phyloP scores from a whole-genome alignment of 2,329 filamentous ascomycete genomes.

The Pseudogymnoascus sp. region DNA sequence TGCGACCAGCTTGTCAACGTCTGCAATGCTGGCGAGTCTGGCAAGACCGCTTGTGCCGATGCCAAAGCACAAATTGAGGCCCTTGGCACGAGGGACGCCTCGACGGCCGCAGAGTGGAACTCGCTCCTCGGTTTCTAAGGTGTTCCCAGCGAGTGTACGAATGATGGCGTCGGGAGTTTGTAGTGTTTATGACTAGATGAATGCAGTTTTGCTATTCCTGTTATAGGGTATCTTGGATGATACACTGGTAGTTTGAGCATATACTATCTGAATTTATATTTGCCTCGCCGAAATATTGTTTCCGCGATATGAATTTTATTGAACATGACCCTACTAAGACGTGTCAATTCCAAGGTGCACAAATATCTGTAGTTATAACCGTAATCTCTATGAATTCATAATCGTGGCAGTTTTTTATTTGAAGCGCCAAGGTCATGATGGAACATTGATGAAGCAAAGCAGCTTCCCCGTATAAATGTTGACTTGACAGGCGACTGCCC shows the following conservation, averaged over 20 bases:
- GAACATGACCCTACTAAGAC: neutral
- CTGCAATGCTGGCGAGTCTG: constrained; percentile 53
- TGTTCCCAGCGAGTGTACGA: neutral
- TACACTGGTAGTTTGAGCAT: neutral
- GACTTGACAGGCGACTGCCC: neutral
- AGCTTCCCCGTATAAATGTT: neutral
- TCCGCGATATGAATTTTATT: neutral
- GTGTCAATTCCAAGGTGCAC: neutral
- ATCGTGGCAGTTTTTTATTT: no score
- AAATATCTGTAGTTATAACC: neutral
- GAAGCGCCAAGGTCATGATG: neutral
- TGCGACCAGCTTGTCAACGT: constrained; percentile 62
- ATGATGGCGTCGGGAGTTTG: neutral
- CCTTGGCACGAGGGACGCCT: constrained; percentile 39
- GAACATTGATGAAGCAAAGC: neutral
- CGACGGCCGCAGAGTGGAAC: constrained; percentile 39
- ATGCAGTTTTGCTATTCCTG: neutral
- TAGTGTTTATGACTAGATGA: constrained; percentile 6
- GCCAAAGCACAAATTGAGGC: constrained; percentile 46
- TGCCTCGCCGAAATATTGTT: neutral
- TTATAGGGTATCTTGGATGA: neutral
- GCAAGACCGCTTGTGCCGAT: constrained; percentile 42
- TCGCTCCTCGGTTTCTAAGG: constrained; percentile 30
- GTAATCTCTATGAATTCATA: neutral
- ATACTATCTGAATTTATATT: constrained; percentile 1